A percentile compares a stretch with the other conserved stretches of the same genome.
These are phyloP conservation scores for Cytospora schulzeri DNA, from an alignment of 2,329 filamentous ascomycete species.

Conservation along the genomic window DNA sequence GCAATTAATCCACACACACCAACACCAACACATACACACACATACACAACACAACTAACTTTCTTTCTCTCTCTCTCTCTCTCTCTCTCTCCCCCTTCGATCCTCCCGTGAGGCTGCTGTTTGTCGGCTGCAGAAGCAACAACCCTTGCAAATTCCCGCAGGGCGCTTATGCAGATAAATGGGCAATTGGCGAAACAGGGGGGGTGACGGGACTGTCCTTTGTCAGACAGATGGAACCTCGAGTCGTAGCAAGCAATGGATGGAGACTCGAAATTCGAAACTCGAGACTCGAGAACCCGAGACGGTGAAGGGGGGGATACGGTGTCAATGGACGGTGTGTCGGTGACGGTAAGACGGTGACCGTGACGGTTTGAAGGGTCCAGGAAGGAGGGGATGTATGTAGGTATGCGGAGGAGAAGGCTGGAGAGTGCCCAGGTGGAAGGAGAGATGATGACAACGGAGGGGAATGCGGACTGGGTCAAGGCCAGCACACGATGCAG, in stretches of 20 bases:
- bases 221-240: not conserved
- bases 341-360: not conserved
- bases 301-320: not conserved
- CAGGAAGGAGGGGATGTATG: not conserved
- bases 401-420: not conserved
- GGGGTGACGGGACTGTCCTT: not conserved
- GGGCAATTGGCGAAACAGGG: not conserved
- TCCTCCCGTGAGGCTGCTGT: not conserved
- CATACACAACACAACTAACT: not conserved
- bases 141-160: not conserved
- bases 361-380: not conserved
- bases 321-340: not conserved
- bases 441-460: not conserved
- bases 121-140: not conserved
- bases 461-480: not conserved
- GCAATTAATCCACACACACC: not conserved
- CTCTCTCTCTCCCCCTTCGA: not conserved
- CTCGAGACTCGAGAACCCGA: not conserved
- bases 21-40: no score
- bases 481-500: slow-evolving; percentile 1
- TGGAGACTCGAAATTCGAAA: not conserved
- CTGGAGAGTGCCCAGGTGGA: not conserved
- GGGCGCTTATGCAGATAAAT: not conserved
- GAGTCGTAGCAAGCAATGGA: not conserved
- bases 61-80: not conserved